Evolutionary conservation across 2,329 filamentous ascomycete species (phyloP).

Genomic region (Proliferodiscus dingleyae): DNA sequence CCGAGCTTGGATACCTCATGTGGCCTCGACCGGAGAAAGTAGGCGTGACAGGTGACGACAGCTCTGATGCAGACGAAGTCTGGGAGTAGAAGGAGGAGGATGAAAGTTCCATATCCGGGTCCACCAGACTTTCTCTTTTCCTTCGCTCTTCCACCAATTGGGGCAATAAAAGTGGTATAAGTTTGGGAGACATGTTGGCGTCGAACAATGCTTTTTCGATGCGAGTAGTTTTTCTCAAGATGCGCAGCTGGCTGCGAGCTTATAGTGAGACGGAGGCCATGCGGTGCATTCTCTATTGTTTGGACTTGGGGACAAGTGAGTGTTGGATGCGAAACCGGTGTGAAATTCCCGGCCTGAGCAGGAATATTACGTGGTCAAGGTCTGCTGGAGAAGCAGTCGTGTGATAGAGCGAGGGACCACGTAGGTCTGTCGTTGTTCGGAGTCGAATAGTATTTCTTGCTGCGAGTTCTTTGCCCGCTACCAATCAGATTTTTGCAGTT

Average conservation of each 20-base stretch:
- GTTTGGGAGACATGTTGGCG: slow-evolving; percentile 34
- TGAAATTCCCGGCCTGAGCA: slow-evolving; percentile 15
- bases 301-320: slow-evolving; percentile 9
- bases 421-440: slow-evolving; percentile 22
- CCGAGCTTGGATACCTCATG: slow-evolving; percentile 65
- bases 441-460: slow-evolving; percentile 9
- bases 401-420: slow-evolving; percentile 24
- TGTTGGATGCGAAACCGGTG: slow-evolving; percentile 15
- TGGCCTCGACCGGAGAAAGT: slow-evolving; percentile 60
- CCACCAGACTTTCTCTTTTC: slow-evolving; percentile 35
- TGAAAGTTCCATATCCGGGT: slow-evolving; percentile 29
- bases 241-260: slow-evolving; percentile 16
- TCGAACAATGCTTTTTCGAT: slow-evolving; percentile 9
- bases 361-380: slow-evolving; percentile 28
- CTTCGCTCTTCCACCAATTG: slow-evolving; percentile 48
- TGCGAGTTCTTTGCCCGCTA: slow-evolving; percentile 18
- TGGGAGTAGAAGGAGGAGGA: slow-evolving; percentile 26
- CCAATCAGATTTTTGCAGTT: slow-evolving; percentile 23
- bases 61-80: slow-evolving; percentile 56
- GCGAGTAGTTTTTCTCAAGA: slow-evolving; percentile 1
- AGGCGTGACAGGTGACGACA: slow-evolving; percentile 65
- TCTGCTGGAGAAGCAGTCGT: slow-evolving; percentile 20
- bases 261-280: slow-evolving; percentile 24
- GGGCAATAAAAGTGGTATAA: slow-evolving; percentile 51
- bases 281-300: slow-evolving; percentile 13